Evolutionary conservation across 2,329 filamentous ascomycete species (phyloP), one percentile per base, ranked within the genome.

Genomic region (Microdochium bolleyi): DNA sequence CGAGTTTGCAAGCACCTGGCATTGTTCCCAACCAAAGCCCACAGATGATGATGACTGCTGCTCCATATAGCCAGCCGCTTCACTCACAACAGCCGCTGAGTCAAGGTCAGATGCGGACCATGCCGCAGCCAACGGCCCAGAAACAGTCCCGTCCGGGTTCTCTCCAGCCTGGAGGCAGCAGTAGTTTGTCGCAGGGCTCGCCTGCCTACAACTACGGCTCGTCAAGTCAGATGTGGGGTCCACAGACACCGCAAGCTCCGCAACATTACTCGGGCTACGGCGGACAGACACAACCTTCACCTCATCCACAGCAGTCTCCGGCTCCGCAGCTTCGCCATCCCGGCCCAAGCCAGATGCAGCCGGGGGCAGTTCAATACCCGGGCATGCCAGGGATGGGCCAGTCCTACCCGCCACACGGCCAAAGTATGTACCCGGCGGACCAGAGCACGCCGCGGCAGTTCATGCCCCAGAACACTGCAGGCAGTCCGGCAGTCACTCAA

Each of bases 1-100:
- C 77, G 49, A 75, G 74, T 51, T 70, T 80, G 58, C 75, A 78
- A 49, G 80, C 83, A 59, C 77, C 83, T 16, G 73, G 74, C 49
- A 74, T 83, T 59, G 71, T 80, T n/a, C 70, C 80, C 7, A 80
- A 81, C 56, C 83, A 85, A 61, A 82, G 82, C 59, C 80, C 80
- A 14, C 83, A 85, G 65, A 75, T 84, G 72, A 83, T 87, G 79
- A 83, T 83, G 77, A 78, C 79, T 59, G 80, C 68, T 60, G 80
- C 73, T 56, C 76, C 81, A 1, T 95, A 91, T 69, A 82, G 85
- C 52, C 87, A 85, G 63, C 80, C 88, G 52, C 75, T 85, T 50
- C 84, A 88, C 63, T 79, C 85, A 34, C 88, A 88, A 63, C 85
- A 82, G 63, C 78, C 85, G 38, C 83, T 91, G 64, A 80, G 80